Evolutionary conservation across 75 land plant genomes (phyloP), one percentile per base, ranked within the genome.

Genomic region (Pseudotsuga menziesii): DNA sequence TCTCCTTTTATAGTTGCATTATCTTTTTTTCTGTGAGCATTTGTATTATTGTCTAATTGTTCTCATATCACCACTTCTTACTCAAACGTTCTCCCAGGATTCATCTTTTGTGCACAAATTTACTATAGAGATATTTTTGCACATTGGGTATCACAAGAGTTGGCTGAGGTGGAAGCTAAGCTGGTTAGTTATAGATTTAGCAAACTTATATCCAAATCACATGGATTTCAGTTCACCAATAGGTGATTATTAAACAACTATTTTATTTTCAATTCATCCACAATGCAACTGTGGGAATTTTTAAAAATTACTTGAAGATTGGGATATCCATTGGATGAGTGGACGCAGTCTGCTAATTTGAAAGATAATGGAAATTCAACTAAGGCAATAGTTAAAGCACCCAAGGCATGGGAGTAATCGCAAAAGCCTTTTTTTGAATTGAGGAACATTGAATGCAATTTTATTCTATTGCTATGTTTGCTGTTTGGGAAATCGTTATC

Each of bases 131-230:
- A 29, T 29, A 0, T 29, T 29, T 29, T 29, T 29, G 32, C 32
- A 29, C 32, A 29, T 29, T 29, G 98, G 78, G 94, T 88, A 17
- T 77, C 86, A 56, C 89, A 93, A 77, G 98, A 95, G 72, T 76
- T 95, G 78, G 91, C 87, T 64, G 98, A 95, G 83, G 96, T 95
- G 77, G 98, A 95, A 88, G 91, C 88, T 57, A 82, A 95, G 75
- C 76, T 94, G 89, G 91, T 90, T 29, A 29, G 90, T 80, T 48
- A 55, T 73, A 16, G 13, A 23, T 55, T 73, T 20, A 52, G 25
- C 41, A n/a, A 17, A 25, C n/a, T 73, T 13, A 32, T 26, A 29
- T 9, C 27, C 13, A 2, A 61, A 23, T 61, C 64, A 26, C 13
- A 12, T 9, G 27, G 27, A 26, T 61, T 26, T 27, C 25, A 61